A percentile compares a stretch with the other conserved stretches of the same genome.
Evolutionary conservation across 2,329 filamentous ascomycete genomes (phyloP).

Genomic region (Ophiostoma novo-ulmi): DNA sequence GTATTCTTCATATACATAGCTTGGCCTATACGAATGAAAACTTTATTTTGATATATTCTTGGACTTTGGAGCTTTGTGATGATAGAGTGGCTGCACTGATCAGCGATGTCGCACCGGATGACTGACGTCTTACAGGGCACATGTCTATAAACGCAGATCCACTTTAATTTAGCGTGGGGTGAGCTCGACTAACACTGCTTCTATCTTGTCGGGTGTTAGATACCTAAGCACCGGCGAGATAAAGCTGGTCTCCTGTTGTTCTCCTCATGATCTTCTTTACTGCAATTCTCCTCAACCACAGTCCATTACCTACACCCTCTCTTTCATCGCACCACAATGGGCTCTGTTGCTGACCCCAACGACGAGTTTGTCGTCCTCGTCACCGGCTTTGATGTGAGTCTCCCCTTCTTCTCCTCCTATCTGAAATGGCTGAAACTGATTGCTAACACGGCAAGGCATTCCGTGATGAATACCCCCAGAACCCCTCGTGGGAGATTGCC

Average conservation of each 20-base stretch:
- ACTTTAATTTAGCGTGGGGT: conserved; percentile 9
- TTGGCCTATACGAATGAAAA: not conserved
- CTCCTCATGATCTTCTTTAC: not conserved
- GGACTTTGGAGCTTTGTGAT: not conserved
- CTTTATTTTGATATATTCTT: not conserved
- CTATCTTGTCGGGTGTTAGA: not conserved
- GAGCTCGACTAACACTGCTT: conserved; percentile 1
- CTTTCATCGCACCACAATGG: conserved; percentile 28
- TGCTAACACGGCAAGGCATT: conserved; percentile 56
- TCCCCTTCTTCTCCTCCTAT: not conserved
- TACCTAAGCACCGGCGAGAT: not conserved
- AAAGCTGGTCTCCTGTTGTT: not conserved
- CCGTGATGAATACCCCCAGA: conserved; percentile 62
- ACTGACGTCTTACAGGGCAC: not conserved
- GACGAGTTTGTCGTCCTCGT: conserved; percentile 55
- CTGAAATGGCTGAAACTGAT: not conserved
- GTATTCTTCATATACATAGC: not conserved
- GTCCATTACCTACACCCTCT: not conserved
- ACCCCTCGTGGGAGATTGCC: conserved; percentile 78
- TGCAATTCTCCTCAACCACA: not conserved
- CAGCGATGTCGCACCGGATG: not conserved
- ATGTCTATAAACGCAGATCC: not conserved
- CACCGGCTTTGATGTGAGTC: conserved; percentile 56
- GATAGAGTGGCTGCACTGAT: not conserved
- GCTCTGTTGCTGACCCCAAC: conserved; percentile 30